Evolutionary conservation across 148 eudicot species (phyloP).

Genomic region (Nyssa sinensis): DNA sequence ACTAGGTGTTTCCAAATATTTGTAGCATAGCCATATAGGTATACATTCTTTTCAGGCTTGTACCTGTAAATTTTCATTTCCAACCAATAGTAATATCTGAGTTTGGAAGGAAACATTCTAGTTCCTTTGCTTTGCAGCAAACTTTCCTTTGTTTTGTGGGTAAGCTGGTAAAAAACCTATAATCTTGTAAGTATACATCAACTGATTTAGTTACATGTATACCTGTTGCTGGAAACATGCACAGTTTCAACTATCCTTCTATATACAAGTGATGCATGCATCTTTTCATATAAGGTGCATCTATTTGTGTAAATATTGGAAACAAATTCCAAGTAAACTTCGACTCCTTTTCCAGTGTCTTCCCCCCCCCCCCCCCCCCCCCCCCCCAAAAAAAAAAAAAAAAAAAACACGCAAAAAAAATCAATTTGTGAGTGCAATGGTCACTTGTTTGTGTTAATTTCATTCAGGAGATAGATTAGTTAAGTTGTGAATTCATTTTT

Average conservation of each 20-base stretch:
- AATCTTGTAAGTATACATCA: neutral
- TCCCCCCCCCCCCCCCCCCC: no score
- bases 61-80: neutral
- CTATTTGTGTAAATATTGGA: neutral
- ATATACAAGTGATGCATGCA: no score
- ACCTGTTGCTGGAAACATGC: constrained; percentile 6
- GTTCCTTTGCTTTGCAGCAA: neutral
- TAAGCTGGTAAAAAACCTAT: neutral
- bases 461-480: constrained; percentile 1
- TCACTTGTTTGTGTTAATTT: constrained; percentile 1
- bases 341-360: neutral
- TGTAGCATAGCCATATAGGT: neutral
- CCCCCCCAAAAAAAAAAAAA: no score
- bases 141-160: neutral
- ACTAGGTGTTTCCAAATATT: neutral
- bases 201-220: neutral
- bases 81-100: neutral
- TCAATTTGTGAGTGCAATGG: neutral
- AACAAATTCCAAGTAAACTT: neutral
- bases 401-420: no score
- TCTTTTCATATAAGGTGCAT: neutral
- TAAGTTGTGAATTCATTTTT: neutral
- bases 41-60: no score
- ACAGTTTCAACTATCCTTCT: no score
- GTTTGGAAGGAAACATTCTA: neutral